Base-by-base conservation (phyloP, 768 basidiomycete genomes). In the Scleroderma citrinum region DNA sequence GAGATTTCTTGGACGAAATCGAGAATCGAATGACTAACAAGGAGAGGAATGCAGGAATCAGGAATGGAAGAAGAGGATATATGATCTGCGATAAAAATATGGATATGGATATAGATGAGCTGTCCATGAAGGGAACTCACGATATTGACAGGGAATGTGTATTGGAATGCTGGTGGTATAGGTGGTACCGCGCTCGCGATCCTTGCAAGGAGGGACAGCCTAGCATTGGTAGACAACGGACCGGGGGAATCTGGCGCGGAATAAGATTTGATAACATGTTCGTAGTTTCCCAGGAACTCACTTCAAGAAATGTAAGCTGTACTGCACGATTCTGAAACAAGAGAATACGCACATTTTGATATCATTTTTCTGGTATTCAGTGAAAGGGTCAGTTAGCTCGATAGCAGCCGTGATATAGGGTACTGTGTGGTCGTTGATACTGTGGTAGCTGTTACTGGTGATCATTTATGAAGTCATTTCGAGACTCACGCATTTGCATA, bases 341-440 rank as follows among this genome's bases (percentile, higher is more conserved):
- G 7, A 24, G 39, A 29, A 39, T 24, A 60, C 78, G 19, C 64
- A 85, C 83, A 91, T 63, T 56, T 81, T 63, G 19, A 92, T 67
- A 2, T 85, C 87, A 49, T 74, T 83, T 1, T 62, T 68, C 19
- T 70, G 65, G 52, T 78, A 69, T 13, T 78, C 74, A 12, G 71
- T 68, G 61, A 91, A 92, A 0, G 80, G 75, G 63, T 94, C 86
- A 52, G 75, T 66, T 0, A 70, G 64, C 51, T 88, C 85, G 29
- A 92, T 84, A 7, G 82, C 81, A 7, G 87, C 80, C 1, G 88
- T 91, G 14, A 85, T 69, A 59, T 87, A 94, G 1, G 92, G 88
- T 2, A 95, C 92, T 1, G 91, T 91, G 3, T 70, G 49, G 57
- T 94, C 92, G 56, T 85, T 82, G 14, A 89, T 65, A 3, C 83